phyloP scores from a whole-genome alignment of 2,329 filamentous ascomycete genomes.

The Cladophialophora chaetospira region DNA sequence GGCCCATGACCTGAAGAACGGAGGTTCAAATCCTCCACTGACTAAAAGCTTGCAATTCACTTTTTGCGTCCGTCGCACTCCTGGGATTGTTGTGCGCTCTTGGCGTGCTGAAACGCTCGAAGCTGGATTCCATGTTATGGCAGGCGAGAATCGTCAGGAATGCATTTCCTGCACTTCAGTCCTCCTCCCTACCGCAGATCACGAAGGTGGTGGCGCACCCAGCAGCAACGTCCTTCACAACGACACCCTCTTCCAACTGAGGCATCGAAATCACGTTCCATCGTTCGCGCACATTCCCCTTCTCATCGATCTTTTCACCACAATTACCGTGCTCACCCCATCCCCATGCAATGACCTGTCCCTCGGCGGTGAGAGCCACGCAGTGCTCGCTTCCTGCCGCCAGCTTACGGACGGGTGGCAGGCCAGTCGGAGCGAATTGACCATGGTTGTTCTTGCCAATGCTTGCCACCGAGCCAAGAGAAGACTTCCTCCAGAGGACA shows the following conservation, averaged over 20 bases:
- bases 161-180: constrained; percentile 15
- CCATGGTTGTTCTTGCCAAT: constrained; percentile 89
- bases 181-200: constrained; percentile 27
- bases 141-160: neutral
- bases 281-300: constrained; percentile 67
- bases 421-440: constrained; percentile 66
- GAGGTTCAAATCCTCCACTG: constrained; percentile 1
- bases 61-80: neutral
- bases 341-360: constrained; percentile 80
- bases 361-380: constrained; percentile 67
- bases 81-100: neutral
- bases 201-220: constrained; percentile 91
- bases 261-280: constrained; percentile 57
- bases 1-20: constrained; percentile 1
- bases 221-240: constrained; percentile 68
- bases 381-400: constrained; percentile 88
- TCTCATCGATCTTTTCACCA: constrained; percentile 64
- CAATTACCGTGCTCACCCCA: constrained; percentile 99
- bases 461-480: constrained; percentile 45
- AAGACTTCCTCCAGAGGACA: constrained; percentile 66
- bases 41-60: neutral
- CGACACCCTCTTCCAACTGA: constrained; percentile 50
- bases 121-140: too few species aligned
- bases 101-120: neutral
- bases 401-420: constrained; percentile 65